phyloP scores from a whole-genome alignment of 2,329 filamentous ascomycete genomes.

The Pseudogymnoascus verrucosus region DNA sequence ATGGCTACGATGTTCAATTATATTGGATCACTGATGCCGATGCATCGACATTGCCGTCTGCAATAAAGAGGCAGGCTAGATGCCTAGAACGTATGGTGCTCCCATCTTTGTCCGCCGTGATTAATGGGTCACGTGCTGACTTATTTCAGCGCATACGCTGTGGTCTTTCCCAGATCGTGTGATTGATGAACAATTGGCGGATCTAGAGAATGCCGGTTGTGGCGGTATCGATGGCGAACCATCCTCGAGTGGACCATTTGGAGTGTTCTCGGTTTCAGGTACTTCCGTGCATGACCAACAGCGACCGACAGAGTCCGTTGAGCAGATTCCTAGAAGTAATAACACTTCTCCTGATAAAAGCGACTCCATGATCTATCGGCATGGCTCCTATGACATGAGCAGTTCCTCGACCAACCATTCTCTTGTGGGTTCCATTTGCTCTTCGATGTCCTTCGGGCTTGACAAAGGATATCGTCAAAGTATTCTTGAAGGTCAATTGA shows the following conservation, averaged over 20 bases:
- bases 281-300: background rate
- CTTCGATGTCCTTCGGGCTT: background rate
- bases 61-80: background rate
- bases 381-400: background rate
- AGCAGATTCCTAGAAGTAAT: background rate
- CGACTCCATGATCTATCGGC: background rate
- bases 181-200: background rate
- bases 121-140: background rate
- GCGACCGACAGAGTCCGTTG: background rate
- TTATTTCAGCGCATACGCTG: background rate
- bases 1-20: slow-evolving; percentile 8
- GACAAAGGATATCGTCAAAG: background rate
- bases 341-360: background rate
- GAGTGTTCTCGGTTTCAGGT: background rate
- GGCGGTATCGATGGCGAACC: background rate
- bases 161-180: background rate
- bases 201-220: background rate
- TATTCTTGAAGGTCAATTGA: background rate
- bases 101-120: background rate
- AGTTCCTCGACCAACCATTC: background rate
- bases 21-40: background rate
- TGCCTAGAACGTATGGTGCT: background rate
- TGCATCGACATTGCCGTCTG: background rate
- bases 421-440: background rate
- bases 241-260: background rate